Evolutionary conservation across 352 stramenopile genomes (phyloP).

Genomic region (Plasmopara viticola): DNA sequence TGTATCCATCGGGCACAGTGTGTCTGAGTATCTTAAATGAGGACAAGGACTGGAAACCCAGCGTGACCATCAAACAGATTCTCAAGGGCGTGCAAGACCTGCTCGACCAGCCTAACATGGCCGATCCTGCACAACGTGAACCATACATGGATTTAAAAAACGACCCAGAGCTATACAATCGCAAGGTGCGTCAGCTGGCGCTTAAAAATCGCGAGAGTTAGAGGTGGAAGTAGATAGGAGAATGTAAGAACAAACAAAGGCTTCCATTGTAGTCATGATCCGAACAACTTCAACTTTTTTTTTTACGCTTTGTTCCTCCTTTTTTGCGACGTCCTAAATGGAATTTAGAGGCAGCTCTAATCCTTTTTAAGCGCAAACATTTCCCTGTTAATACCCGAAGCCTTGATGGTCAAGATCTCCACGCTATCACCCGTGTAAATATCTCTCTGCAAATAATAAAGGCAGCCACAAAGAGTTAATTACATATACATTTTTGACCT

Average conservation of each 20-base stretch:
- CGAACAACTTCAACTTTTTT: background rate
- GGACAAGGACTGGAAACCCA: slow-evolving; percentile 98
- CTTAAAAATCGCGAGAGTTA: slow-evolving; percentile 83
- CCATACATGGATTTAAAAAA: slow-evolving; percentile 87
- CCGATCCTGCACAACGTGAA: slow-evolving; percentile 79
- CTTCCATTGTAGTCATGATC: slow-evolving; percentile 8
- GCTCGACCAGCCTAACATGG: slow-evolving; percentile 84
- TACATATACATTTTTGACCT: slow-evolving; percentile 1
- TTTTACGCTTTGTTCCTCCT: slow-evolving; percentile 3
- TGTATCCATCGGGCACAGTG: slow-evolving; percentile 96
- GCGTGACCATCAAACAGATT: slow-evolving; percentile 97
- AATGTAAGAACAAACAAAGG: slow-evolving; percentile 3
- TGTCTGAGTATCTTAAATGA: slow-evolving; percentile 98
- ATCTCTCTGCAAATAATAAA: slow-evolving; percentile 76
- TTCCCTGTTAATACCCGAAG: slow-evolving; percentile 86
- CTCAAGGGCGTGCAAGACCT: slow-evolving; percentile 95
- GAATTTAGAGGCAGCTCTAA: slow-evolving; percentile 36
- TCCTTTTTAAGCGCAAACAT: slow-evolving; percentile 95
- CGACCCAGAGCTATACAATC: slow-evolving; percentile 84
- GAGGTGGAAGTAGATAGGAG: slow-evolving; percentile 6
- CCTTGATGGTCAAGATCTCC: slow-evolving; percentile 97
- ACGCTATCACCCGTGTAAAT: slow-evolving; percentile 99
- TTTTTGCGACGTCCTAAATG: slow-evolving; percentile 7
- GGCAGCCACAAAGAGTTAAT: slow-evolving; percentile 4
- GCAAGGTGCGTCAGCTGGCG: slow-evolving; percentile 75